Percentiles rank a stretch among this genome's conserved stretches.
These are phyloP conservation scores for Thermomucor indicae-seudaticae DNA, from an alignment of 371 early-diverging fungal species.

Conservation along the genomic window DNA sequence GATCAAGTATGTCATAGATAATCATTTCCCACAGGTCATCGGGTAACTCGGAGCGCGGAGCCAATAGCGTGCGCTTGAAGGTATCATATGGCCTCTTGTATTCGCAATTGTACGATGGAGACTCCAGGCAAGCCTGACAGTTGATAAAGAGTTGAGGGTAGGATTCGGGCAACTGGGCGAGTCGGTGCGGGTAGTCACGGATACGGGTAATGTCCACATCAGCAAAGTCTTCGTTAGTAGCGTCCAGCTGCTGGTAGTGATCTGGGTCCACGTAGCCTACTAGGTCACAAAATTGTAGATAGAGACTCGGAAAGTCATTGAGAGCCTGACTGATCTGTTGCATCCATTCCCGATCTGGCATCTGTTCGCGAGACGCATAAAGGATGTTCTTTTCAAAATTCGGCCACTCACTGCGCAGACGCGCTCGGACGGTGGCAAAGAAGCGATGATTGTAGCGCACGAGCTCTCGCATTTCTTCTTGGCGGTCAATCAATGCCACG, in stretches of 20 bases:
- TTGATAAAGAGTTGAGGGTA: slow-evolving; percentile 62
- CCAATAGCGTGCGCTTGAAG: slow-evolving; percentile 18
- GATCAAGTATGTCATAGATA: slow-evolving; percentile 36
- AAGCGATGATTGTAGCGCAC: slow-evolving; percentile 28
- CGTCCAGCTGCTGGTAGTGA: slow-evolving; percentile 1
- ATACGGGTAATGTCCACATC: slow-evolving; percentile 41
- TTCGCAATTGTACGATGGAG: no score
- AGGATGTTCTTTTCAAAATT: slow-evolving; percentile 33
- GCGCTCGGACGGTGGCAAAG: slow-evolving; percentile 22
- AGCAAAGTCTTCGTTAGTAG: slow-evolving; percentile 29
- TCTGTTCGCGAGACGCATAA: slow-evolving; percentile 20
- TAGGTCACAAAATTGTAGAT: slow-evolving; percentile 37
- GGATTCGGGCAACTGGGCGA: slow-evolving; percentile 27
- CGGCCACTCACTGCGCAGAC: slow-evolving; percentile 27
- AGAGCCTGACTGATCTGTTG: slow-evolving; percentile 23
- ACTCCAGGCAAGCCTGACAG: slow-evolving; percentile 18
- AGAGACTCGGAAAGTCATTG: slow-evolving; percentile 13
- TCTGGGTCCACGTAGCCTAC: slow-evolving; percentile 34
- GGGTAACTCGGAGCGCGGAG: slow-evolving; percentile 9
- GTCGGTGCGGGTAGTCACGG: slow-evolving; percentile 27
- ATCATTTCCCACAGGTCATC: slow-evolving; percentile 46
- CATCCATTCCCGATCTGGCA: slow-evolving; percentile 38
- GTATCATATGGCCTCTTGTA: slow-evolving; percentile 8
- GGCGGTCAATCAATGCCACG: slow-evolving; percentile 39
- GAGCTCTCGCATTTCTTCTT: slow-evolving; percentile 40